Evolutionary conservation across 2,329 filamentous ascomycete species (phyloP).

Genomic region (Lachnum nothofagi): DNA sequence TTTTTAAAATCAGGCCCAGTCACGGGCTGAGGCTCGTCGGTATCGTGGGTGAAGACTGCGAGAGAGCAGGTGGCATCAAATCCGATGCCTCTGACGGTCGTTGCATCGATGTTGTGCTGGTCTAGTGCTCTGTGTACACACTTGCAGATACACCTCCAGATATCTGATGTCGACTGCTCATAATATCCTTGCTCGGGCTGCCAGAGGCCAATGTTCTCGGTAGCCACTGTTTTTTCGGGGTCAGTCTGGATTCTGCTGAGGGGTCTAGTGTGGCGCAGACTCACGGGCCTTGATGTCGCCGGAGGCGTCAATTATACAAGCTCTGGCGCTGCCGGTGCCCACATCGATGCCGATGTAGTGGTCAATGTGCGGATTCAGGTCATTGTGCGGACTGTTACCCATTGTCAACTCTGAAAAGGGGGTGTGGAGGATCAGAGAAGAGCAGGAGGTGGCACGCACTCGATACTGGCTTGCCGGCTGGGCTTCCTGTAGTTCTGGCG

Average conservation of each 20-base stretch:
- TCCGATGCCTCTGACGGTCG: conserved; percentile 79
- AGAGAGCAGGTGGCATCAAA: conserved; percentile 99
- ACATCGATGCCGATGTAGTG: conserved; percentile 86
- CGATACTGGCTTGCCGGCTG: conserved; percentile 32
- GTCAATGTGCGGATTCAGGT: conserved; percentile 41
- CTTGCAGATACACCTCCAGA: conserved; percentile 90
- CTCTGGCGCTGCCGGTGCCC: conserved; percentile 88
- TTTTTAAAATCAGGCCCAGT: conserved; percentile 82
- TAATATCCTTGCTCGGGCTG: conserved; percentile 72
- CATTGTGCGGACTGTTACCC: conserved; percentile 32
- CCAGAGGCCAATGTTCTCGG: conserved; percentile 75
- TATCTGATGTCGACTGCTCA: conserved; percentile 97
- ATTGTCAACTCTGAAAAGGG: conserved; percentile 8
- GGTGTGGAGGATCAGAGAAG: background rate
- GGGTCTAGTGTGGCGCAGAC: background rate
- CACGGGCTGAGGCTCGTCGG: conserved; percentile 84
- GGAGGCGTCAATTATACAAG: conserved; percentile 87
- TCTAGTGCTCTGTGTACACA: conserved; percentile 78
- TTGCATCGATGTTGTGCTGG: conserved; percentile 72
- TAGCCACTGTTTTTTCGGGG: conserved; percentile 44
- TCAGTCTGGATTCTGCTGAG: background rate
- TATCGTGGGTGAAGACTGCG: conserved; percentile 82
- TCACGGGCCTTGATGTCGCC: conserved; percentile 71
- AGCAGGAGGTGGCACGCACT: conserved; percentile 22
- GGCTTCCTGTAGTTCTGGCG: conserved; percentile 30